Percentiles rank a stretch among this genome's conserved stretches.
These are phyloP conservation scores for Blastobotrys robertii DNA, from an alignment of 805 yeast genomes.

Conservation along the genomic window DNA sequence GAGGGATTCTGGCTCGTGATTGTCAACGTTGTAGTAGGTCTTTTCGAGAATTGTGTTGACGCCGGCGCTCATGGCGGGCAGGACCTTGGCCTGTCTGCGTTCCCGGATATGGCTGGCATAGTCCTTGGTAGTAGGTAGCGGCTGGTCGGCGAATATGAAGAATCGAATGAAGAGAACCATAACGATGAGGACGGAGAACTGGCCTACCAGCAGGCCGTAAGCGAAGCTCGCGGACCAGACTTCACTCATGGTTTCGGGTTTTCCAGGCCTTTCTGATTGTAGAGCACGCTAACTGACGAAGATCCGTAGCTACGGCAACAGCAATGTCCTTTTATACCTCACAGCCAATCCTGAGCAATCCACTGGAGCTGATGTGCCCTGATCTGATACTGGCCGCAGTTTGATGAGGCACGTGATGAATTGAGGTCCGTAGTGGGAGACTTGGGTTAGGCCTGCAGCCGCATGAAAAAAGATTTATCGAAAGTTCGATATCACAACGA, in stretches of 20 bases:
- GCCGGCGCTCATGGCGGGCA: constrained; percentile 19
- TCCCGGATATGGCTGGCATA: constrained; percentile 4
- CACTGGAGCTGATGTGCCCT: too few relatives aligned
- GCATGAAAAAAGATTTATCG: background rate
- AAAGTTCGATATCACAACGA: background rate
- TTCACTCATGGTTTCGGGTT: too few relatives aligned
- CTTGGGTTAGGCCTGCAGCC: background rate
- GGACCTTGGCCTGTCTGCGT: constrained; percentile 10
- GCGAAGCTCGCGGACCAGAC: constrained; percentile 20
- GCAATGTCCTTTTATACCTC: too few relatives aligned
- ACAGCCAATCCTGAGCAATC: too few relatives aligned
- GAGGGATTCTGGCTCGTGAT: constrained; percentile 79
- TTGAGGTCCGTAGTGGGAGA: background rate
- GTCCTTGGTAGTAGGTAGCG: constrained; percentile 4
- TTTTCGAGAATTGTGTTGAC: constrained; percentile 59
- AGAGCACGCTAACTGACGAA: too few relatives aligned
- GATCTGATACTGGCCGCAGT: too few relatives aligned
- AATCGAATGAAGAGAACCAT: constrained; percentile 30
- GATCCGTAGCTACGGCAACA: too few relatives aligned
- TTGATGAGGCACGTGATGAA: too few relatives aligned
- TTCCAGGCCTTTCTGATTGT: too few relatives aligned
- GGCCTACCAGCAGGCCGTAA: constrained; percentile 32
- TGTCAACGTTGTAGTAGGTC: constrained; percentile 83
- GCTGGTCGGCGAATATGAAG: constrained; percentile 32
- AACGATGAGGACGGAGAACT: constrained; percentile 30